A percentile compares a stretch with the other conserved stretches of the same genome.
These are phyloP conservation scores for Hebeloma cylindrosporum DNA, from an alignment of 768 basidiomycete genomes.

Conservation along the genomic window DNA sequence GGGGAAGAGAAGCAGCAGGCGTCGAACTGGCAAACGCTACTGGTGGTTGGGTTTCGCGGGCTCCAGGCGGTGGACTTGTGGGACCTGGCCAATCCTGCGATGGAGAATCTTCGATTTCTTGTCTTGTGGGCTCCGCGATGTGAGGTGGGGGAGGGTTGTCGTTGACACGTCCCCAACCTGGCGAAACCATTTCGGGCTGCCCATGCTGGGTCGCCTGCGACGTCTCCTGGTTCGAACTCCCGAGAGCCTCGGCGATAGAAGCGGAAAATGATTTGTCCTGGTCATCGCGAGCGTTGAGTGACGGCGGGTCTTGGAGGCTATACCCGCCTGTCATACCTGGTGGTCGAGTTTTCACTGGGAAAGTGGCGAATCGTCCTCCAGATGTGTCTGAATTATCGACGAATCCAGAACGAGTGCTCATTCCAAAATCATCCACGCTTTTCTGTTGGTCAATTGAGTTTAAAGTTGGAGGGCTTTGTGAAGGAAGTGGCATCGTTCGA, in stretches of 20 bases:
- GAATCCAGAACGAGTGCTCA: slow-evolving; percentile 25
- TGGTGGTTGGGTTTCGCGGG: background rate
- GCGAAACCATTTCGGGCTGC: slow-evolving; percentile 4
- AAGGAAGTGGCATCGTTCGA: too few species aligned
- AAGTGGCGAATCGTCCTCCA: slow-evolving; percentile 64
- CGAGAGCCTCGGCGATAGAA: slow-evolving; percentile 36
- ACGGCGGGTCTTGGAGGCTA: slow-evolving; percentile 30
- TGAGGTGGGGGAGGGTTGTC: background rate
- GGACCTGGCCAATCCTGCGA: background rate
- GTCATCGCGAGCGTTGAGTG: slow-evolving; percentile 21
- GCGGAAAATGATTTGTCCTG: slow-evolving; percentile 35
- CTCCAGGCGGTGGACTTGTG: background rate
- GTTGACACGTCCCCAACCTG: background rate
- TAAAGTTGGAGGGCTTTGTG: too few species aligned
- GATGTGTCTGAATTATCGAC: slow-evolving; percentile 23
- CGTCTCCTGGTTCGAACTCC: slow-evolving; percentile 8
- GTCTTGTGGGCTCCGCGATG: background rate
- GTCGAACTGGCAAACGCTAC: background rate
- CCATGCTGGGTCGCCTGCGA: slow-evolving; percentile 13
- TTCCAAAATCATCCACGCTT: slow-evolving; percentile 44
- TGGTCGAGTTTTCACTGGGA: slow-evolving; percentile 50
- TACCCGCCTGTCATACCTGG: slow-evolving; percentile 24
- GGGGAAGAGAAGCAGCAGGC: slow-evolving; percentile 5
- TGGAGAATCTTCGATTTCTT: background rate
- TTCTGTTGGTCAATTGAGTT: slow-evolving; percentile 13